phyloP scores from a whole-genome alignment of 148 eudicot genomes.

The Silene latifolia region DNA sequence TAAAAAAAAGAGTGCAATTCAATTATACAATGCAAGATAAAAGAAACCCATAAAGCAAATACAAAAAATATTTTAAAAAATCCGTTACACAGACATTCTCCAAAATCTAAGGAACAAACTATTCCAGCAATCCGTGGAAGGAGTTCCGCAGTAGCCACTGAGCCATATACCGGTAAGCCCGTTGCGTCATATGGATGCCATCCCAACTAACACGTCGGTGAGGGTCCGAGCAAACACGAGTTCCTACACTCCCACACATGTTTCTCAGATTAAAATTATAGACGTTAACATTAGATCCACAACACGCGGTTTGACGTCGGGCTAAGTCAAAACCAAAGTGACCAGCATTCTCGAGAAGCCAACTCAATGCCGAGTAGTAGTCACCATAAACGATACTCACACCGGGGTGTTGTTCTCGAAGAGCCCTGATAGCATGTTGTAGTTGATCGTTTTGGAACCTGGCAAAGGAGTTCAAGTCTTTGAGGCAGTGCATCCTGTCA shows the following conservation, averaged over 20 bases:
- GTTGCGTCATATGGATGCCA: slow-evolving; percentile 17
- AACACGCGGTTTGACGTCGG: slow-evolving; percentile 17
- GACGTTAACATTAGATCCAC: slow-evolving; percentile 22
- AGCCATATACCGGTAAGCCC: slow-evolving; percentile 19
- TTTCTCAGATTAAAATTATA: slow-evolving; percentile 12
- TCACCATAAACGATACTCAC: slow-evolving; percentile 20
- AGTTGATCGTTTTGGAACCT: slow-evolving; percentile 13
- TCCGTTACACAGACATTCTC: too few species aligned
- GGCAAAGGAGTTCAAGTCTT: slow-evolving; percentile 12
- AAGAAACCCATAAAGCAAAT: too few species aligned
- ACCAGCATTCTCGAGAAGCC: slow-evolving; percentile 22
- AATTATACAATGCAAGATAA: too few species aligned
- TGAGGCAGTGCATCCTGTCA: slow-evolving; percentile 24
- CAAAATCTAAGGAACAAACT: neutral
- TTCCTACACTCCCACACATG: neutral
- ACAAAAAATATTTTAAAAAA: too few species aligned
- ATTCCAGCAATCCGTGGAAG: neutral
- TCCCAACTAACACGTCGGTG: slow-evolving; percentile 7
- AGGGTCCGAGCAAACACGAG: slow-evolving; percentile 13
- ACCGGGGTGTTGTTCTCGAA: slow-evolving; percentile 16
- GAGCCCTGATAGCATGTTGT: slow-evolving; percentile 12
- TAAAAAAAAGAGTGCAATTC: too few species aligned
- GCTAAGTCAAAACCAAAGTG: slow-evolving; percentile 19
- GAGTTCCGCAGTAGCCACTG: slow-evolving; percentile 8
- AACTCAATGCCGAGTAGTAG: slow-evolving; percentile 23